Base-by-base conservation (phyloP, 805 yeast genomes). In the Barnettozyma pratensis region DNA sequence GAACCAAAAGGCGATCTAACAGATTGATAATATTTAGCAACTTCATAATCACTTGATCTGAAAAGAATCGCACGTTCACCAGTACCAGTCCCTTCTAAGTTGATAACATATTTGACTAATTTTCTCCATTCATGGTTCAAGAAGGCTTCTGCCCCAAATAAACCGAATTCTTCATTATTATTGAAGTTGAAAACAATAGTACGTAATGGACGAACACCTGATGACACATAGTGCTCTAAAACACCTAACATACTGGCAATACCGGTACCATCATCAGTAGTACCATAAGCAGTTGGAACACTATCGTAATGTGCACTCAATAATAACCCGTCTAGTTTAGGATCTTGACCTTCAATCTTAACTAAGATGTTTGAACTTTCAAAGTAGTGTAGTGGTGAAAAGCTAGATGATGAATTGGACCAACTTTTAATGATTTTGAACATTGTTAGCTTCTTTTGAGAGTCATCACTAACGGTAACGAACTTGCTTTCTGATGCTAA, bases 251-350 rank as follows among this genome's bases (percentile, higher is more conserved):
- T 70, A 8, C 94, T 76, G 1, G 90, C 96, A 51, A 88, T 74
- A 7, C 97, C 97, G 70, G 83, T 81, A 1, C 97, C 97, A 61
- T 89, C 96, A 63, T 91, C 97, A 2, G 97, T 91, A 2, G 94
- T 81, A 31, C 97, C 97, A 57, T 71, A 80, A 5, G 89, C 81
- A 3, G 95, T 80, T 25, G 96, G 95, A 7, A 90, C 97, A 7
- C 92, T 80, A 67, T 90, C 97, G 59, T 71, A 91, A 68, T 91
- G 97, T 5, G 97, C 90, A 56, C 94, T 84, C 4, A 91, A 62
- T 39, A 90, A 66, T 4, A 90, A 64, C 1, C 90, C 95, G 1
- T 85, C 84, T 44, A 85, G 66, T 0, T 67, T 56, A 1, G 75
- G 68, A 45, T 84, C 69, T 11, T 71, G 61, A 28, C 97, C 97